Percentiles rank a stretch among this genome's conserved stretches.
These are phyloP conservation scores for Suillus variegatus DNA, from an alignment of 768 basidiomycete species.

Conservation along the genomic window DNA sequence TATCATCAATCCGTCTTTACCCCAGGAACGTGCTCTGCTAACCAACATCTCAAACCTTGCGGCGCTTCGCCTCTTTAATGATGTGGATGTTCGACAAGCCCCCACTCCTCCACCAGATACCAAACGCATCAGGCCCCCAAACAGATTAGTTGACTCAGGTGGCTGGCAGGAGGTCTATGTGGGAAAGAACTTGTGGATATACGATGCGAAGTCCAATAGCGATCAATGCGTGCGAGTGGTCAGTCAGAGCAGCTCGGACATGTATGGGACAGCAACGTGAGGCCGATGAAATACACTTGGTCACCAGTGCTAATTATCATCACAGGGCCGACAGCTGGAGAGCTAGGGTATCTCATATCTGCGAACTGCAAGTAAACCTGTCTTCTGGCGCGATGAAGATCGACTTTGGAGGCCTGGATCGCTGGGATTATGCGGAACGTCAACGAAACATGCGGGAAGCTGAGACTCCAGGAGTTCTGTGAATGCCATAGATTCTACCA, in stretches of 20 bases:
- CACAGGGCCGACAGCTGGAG: conserved; percentile 82
- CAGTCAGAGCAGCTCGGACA: conserved; percentile 52
- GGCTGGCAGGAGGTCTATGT: conserved; percentile 76
- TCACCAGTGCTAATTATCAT: conserved; percentile 10
- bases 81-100: conserved; percentile 62
- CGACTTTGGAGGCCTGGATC: conserved; percentile 75
- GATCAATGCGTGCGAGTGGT: conserved; percentile 74
- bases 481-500: conserved; percentile 2
- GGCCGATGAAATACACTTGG: conserved; percentile 25
- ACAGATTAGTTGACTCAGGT: conserved; percentile 59
- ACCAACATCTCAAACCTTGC: conserved; percentile 61
- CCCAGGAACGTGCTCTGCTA: conserved; percentile 44
- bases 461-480: conserved; percentile 12
- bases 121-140: conserved; percentile 48
- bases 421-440: conserved; percentile 69
- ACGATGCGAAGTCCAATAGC: conserved; percentile 62
- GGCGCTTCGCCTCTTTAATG: conserved; percentile 69
- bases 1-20: conserved; percentile 47
- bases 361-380: conserved; percentile 72
- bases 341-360: conserved; percentile 65
- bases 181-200: conserved; percentile 75
- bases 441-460: conserved; percentile 65
- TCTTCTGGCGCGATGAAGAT: conserved; percentile 61
- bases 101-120: conserved; percentile 48
- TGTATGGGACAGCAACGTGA: conserved; percentile 80